Conservation (phyloP, 1,284 basidiomycete genomes). For the Pisolithus thermaeus region DNA sequence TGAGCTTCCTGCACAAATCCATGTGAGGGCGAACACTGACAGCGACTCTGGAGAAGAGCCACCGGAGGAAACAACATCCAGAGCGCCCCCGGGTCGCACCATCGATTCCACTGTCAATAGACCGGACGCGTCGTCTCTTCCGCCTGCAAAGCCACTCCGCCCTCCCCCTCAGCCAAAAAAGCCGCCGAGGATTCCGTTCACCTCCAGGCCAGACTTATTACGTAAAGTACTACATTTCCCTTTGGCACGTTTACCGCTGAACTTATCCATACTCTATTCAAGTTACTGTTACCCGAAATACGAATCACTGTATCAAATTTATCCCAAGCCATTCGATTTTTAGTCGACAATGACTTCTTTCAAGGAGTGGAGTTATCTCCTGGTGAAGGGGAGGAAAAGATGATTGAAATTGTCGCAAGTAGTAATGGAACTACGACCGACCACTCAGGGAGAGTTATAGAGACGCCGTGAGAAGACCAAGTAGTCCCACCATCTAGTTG, state of each 20-base stretch:
- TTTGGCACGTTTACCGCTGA: not conserved
- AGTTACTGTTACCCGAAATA: slow-evolving; percentile 88
- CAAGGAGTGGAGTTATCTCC: slow-evolving; percentile 75
- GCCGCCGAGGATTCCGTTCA: slow-evolving; percentile 62
- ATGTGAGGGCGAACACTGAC: slow-evolving; percentile 2
- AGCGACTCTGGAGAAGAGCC: slow-evolving; percentile 32
- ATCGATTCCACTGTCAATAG: slow-evolving; percentile 4
- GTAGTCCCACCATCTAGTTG: too few species aligned
- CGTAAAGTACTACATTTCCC: slow-evolving; percentile 52
- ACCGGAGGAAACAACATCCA: slow-evolving; percentile 64
- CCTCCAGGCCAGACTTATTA: slow-evolving; percentile 59
- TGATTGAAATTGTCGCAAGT: slow-evolving; percentile 54
- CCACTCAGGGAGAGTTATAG: not conserved
- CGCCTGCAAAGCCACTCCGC: slow-evolving; percentile 6
- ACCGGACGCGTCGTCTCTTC: not conserved
- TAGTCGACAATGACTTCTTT: slow-evolving; percentile 91
- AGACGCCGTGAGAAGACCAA: not conserved
- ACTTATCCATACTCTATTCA: not conserved
- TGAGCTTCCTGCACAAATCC: slow-evolving; percentile 2
- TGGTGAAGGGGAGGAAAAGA: slow-evolving; percentile 69
- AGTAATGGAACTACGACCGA: slow-evolving; percentile 6
- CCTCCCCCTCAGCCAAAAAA: slow-evolving; percentile 45
- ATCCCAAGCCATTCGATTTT: slow-evolving; percentile 88
- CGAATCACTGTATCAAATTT: slow-evolving; percentile 88
- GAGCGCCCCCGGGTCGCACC: slow-evolving; percentile 24